Evolutionary conservation across 75 land plant species (phyloP), one percentile per base, ranked within the genome.

Genomic region (Sequoia sempervirens): DNA sequence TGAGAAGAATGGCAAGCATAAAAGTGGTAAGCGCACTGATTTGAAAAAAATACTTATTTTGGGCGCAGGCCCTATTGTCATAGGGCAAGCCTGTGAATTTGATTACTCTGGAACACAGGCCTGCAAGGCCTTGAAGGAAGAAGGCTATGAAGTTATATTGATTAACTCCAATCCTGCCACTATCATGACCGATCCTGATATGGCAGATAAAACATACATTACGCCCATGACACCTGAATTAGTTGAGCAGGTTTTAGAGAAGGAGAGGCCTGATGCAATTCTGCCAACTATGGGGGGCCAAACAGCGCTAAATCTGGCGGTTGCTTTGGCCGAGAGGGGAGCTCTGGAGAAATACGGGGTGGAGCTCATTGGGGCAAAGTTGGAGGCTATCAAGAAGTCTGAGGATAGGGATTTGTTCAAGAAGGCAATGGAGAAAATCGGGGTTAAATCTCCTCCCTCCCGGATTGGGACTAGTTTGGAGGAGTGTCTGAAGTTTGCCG

Each of bases 281-380:
- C 88, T 98, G 74, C 99, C 99, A 81, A 98, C 99, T 12, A 98
- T 98, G 99, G 99, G 99, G 3, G 99, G 99, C 15, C 99, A 98
- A 89, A 98, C 99, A 17, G 99, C 99, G 37, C 85, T 98, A 14
- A 98, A 98, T 78, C 87, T 98, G 2, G 99, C 99, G 5, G 95
- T 95, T 30, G 99, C 98, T 18, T 84, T 98, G 80, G 91, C 98
- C 0, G 98, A 98, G 72, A 88, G 91, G 43, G 99, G 99, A 20
- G 94, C 87, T 1, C 91, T 98, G 18, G 95, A 88, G 36, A 91
- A 89, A 84, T 91, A 93, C 76, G 93, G 91, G 1, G 89, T 98
- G 23, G 93, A 94, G 86, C 85, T 98, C 64, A 98, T 98, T 40
- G 99, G 99, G 1, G 99, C 99, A 12, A 93, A 95, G 86, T 94